Evolutionary conservation across 257 asterid genomes (phyloP), one percentile per base, ranked within the genome.

Genomic region (Thymus quinquecostatus): DNA sequence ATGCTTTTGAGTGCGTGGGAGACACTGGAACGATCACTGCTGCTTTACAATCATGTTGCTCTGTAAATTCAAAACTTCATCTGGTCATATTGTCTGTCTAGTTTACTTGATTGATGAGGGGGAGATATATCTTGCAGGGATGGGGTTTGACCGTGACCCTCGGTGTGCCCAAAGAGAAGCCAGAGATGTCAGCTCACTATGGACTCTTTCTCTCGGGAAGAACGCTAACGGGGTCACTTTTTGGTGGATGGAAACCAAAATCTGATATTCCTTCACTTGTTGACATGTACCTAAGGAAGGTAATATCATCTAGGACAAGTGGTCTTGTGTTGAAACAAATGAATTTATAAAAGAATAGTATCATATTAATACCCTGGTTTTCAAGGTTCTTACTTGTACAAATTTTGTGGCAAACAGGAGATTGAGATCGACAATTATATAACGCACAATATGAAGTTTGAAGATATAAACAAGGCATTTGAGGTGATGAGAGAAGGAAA

Each of bases 241-340:
- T 85, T 60, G 98, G 98, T 72, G 98, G 98, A 72, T 94, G 98
- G 98, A 94, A 82, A 75, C 98, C 98, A 1, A 94, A 94, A 82
- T 91, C 97, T 11, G 95, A 94, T 66, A 83, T 91, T 70, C 98
- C 97, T 68, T 84, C 90, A 10, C 81, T 94, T 28, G 96, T 94
- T 55, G 90, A 89, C 29, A 93, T 87, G 97, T 94, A 89, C 75
- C 61, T 94, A 8, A 84, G 55, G 74, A 82, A 91, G 96, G 97
- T 91, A 66, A 73, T 36, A 65, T 8, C 60, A 40, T 29, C 40
- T 36, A 36, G 40, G 40, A 36, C 40, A 36, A 36, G 40, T 36
- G 4, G 40, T 36, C 5, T 36, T 36, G 40, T 36, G 40, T 36
- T 3, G 40, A 36, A 36, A 36, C 40, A 21, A 21, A 21, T 21